A percentile compares a stretch with the other conserved stretches of the same genome.
Conservation (phyloP, 2,329 filamentous ascomycete species). For the Alternaria alternata region DNA sequence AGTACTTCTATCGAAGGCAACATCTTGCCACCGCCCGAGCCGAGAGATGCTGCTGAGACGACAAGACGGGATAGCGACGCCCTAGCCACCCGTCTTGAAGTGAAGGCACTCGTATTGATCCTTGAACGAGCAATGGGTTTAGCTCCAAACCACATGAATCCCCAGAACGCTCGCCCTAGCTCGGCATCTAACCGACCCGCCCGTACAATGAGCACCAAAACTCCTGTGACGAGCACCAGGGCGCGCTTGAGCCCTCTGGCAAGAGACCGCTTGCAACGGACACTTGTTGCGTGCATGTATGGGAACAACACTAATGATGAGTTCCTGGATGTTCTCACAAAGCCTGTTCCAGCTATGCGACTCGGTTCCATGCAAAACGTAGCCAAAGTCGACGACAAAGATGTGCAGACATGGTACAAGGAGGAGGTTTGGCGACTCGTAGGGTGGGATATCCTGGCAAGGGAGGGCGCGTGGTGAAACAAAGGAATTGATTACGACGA, state of each 20-base stretch:
- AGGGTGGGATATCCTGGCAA: conserved; percentile 63
- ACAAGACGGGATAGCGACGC: conserved; percentile 31
- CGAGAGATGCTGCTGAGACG: conserved; percentile 9
- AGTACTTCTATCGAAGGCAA: conserved; percentile 37
- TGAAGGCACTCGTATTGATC: conserved; percentile 53
- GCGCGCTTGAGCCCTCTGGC: conserved; percentile 47
- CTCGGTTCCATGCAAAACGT: conserved; percentile 36
- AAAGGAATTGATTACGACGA: background rate
- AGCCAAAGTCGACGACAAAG: conserved; percentile 50
- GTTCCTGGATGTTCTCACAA: conserved; percentile 53
- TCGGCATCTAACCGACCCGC: conserved; percentile 14
- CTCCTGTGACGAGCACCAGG: conserved; percentile 36
- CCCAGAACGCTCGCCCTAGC: conserved; percentile 20
- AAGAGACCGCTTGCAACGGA: conserved; percentile 56
- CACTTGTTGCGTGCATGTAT: conserved; percentile 56
- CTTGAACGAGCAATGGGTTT: conserved; percentile 52
- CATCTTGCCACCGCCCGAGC: conserved; percentile 26
- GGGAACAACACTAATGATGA: conserved; percentile 49
- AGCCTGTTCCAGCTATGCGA: conserved; percentile 42
- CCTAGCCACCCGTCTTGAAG: conserved; percentile 43
- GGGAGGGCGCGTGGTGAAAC: conserved; percentile 27
- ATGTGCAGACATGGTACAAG: conserved; percentile 62
- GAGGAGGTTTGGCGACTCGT: conserved; percentile 65
- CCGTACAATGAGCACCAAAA: conserved; percentile 39
- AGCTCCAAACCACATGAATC: conserved; percentile 49